A percentile compares a stretch with the other conserved stretches of the same genome.
These are phyloP conservation scores for Russula vinacea DNA, from an alignment of 768 basidiomycete genomes.

Conservation along the genomic window DNA sequence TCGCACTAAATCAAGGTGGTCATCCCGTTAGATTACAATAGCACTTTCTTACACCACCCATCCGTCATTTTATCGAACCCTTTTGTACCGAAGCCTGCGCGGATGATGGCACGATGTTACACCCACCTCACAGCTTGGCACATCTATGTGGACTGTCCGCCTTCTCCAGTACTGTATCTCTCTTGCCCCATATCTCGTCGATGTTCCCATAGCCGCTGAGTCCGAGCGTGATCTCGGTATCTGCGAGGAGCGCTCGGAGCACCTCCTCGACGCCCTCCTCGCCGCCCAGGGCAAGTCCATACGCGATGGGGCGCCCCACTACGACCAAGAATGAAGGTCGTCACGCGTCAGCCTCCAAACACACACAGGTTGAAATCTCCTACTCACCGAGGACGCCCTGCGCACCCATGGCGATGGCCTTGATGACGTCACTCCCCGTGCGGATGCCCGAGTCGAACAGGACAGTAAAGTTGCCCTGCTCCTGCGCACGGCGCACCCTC, in stretches of 20 bases:
- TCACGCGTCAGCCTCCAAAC: not conserved
- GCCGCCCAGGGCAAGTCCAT: slow-evolving; percentile 67
- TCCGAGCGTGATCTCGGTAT: slow-evolving; percentile 40
- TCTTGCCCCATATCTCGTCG: slow-evolving; percentile 52
- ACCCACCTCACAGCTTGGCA: no score
- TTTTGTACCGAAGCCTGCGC: no score
- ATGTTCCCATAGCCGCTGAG: slow-evolving; percentile 52
- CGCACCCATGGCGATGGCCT: slow-evolving; percentile 58
- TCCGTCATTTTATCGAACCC: no score
- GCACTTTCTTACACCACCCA: no score
- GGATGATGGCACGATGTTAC: no score
- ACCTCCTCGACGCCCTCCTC: slow-evolving; percentile 76
- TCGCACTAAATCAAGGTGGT: no score
- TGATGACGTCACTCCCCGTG: slow-evolving; percentile 61
- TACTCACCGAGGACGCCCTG: slow-evolving; percentile 71
- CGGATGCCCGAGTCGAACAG: slow-evolving; percentile 82
- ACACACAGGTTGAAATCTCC: not conserved
- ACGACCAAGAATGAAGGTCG: not conserved
- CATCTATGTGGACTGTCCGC: no score
- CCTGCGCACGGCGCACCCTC: slow-evolving; percentile 55
- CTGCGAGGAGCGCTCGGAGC: slow-evolving; percentile 61
- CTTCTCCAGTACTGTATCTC: no score
- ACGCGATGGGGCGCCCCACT: slow-evolving; percentile 75
- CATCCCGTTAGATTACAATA: no score
- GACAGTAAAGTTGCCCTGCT: slow-evolving; percentile 58